Percentiles rank a stretch among this genome's conserved stretches.
phyloP scores from a whole-genome alignment of 2,329 filamentous ascomycete genomes.

The Scytalidium lignicola region DNA sequence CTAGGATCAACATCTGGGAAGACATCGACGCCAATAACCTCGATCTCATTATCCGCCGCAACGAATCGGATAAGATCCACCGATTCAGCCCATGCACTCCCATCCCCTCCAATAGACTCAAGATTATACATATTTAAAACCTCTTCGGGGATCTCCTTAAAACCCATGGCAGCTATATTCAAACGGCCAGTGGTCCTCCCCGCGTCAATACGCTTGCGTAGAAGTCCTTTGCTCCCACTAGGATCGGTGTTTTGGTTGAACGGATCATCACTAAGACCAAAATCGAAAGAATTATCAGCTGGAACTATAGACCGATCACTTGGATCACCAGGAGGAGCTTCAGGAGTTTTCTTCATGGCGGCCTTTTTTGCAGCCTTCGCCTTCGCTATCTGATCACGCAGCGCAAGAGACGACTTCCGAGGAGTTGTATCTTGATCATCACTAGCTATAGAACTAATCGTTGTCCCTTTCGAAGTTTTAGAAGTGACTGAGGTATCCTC shows the following conservation, averaged over 20 bases:
- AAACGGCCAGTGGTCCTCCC: slow-evolving; percentile 75
- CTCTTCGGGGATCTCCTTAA: slow-evolving; percentile 75
- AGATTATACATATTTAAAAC: slow-evolving; percentile 89
- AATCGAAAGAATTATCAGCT: slow-evolving; percentile 47
- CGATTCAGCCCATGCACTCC: slow-evolving; percentile 80
- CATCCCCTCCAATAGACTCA: slow-evolving; percentile 57
- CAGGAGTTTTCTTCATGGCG: slow-evolving; percentile 29
- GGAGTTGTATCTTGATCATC: slow-evolving; percentile 36
- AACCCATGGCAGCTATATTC: slow-evolving; percentile 79
- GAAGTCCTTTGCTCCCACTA: slow-evolving; percentile 57
- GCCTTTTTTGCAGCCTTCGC: slow-evolving; percentile 77
- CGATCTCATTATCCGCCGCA: slow-evolving; percentile 85
- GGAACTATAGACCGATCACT: slow-evolving; percentile 38
- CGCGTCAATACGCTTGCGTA: slow-evolving; percentile 66
- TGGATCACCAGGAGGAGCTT: slow-evolving; percentile 20
- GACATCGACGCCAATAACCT: slow-evolving; percentile 63
- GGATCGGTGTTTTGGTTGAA: slow-evolving; percentile 62
- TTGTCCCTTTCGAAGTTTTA: slow-evolving; percentile 12
- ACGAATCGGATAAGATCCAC: slow-evolving; percentile 82
- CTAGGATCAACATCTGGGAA: slow-evolving; percentile 69
- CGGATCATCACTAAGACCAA: slow-evolving; percentile 58
- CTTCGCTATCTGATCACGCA: slow-evolving; percentile 88
- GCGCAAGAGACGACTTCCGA: slow-evolving; percentile 68
- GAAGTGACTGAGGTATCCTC: slow-evolving; percentile 14
- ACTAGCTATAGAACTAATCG: slow-evolving; percentile 13